Conservation (phyloP, 306 rosid genomes). For the Begonia loranthoides region DNA sequence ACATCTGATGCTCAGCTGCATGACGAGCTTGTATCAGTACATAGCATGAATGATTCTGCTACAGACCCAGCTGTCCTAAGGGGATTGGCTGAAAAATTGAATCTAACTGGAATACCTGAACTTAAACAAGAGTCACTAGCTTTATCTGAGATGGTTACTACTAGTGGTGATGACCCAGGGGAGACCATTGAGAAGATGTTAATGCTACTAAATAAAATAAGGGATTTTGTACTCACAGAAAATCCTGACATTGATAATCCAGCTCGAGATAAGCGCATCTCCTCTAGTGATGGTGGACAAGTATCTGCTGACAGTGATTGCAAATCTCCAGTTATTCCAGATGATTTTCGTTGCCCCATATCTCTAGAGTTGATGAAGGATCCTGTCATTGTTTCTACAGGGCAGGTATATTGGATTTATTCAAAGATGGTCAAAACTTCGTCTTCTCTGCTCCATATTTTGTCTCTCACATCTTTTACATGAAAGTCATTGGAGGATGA, state of each 20-base stretch:
- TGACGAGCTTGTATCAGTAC: constrained; percentile 52
- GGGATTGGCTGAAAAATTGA: constrained; percentile 65
- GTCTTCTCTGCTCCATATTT: not conserved
- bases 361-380: constrained; percentile 91
- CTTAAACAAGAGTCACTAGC: constrained; percentile 86
- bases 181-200: constrained; percentile 78
- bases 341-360: constrained; percentile 95
- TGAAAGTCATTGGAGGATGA: too few species aligned
- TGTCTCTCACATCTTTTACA: too few species aligned
- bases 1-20: constrained; percentile 52
- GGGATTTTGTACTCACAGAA: constrained; percentile 74
- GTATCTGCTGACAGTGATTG: constrained; percentile 33
- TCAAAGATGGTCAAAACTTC: not conserved
- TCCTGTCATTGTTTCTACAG: constrained; percentile 97
- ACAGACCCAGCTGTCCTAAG: constrained; percentile 43
- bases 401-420: constrained; percentile 55
- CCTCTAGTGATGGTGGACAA: constrained; percentile 36
- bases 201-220: constrained; percentile 65
- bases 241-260: constrained; percentile 39
- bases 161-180: constrained; percentile 77
- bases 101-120: constrained; percentile 61
- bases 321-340: constrained; percentile 50
- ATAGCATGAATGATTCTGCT: constrained; percentile 37
- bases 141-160: constrained; percentile 79
- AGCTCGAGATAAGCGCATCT: constrained; percentile 24